A percentile compares a stretch with the other conserved stretches of the same genome.
phyloP scores from a whole-genome alignment of 2,329 filamentous ascomycete genomes.

The Penicillium concentricum region DNA sequence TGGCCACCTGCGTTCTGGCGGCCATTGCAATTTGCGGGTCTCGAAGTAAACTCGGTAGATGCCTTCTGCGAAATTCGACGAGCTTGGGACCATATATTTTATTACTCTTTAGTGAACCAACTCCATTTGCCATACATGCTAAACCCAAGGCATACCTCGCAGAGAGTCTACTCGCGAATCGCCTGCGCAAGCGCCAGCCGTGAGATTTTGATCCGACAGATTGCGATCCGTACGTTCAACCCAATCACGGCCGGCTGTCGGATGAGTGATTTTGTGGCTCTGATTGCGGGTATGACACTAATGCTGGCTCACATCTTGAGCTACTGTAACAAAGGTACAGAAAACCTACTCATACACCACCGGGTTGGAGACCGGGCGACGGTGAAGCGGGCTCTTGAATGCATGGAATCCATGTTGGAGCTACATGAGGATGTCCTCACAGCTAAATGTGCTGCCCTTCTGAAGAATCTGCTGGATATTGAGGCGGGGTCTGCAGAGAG shows the following conservation, averaged over 20 bases:
- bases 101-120: slow-evolving; percentile 42
- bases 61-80: slow-evolving; percentile 33
- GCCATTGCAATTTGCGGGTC: slow-evolving; percentile 24
- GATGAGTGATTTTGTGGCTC: slow-evolving; percentile 39
- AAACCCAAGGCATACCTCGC: slow-evolving; percentile 26
- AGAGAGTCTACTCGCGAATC: slow-evolving; percentile 34
- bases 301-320: slow-evolving; percentile 40
- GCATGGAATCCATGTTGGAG: slow-evolving; percentile 30
- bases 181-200: slow-evolving; percentile 42
- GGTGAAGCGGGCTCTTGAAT: slow-evolving; percentile 37
- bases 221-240: slow-evolving; percentile 35
- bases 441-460: slow-evolving; percentile 29
- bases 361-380: slow-evolving; percentile 39
- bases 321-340: slow-evolving; percentile 18
- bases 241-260: slow-evolving; percentile 34
- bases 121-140: slow-evolving; percentile 42
- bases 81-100: slow-evolving; percentile 37
- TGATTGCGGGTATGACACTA: slow-evolving; percentile 41
- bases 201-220: slow-evolving; percentile 40
- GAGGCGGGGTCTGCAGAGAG: slow-evolving; percentile 19
- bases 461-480: slow-evolving; percentile 34
- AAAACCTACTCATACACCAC: slow-evolving; percentile 39
- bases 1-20: slow-evolving; percentile 42
- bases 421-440: slow-evolving; percentile 33
- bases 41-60: slow-evolving; percentile 14